Conservation (phyloP, 2,329 filamentous ascomycete species). For the Tolypocladium capitatum region DNA sequence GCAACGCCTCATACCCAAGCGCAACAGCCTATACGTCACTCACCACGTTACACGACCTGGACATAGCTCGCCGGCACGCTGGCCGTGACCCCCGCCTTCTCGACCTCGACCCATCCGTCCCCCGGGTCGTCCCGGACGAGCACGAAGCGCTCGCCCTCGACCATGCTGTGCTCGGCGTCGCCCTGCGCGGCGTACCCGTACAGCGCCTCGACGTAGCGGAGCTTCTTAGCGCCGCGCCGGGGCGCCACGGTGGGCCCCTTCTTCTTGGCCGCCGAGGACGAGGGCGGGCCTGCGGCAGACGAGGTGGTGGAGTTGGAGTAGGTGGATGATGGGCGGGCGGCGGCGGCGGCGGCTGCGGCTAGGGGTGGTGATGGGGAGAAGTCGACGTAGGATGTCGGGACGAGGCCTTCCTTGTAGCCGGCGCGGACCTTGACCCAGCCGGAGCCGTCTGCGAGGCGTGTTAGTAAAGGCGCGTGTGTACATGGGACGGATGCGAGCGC, state of each 20-base stretch:
- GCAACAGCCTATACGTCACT: background rate
- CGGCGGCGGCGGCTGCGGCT: slow-evolving; percentile 23
- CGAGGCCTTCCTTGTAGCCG: slow-evolving; percentile 66
- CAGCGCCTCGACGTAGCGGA: slow-evolving; percentile 83
- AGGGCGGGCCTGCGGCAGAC: slow-evolving; percentile 12
- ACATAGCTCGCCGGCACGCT: slow-evolving; percentile 94
- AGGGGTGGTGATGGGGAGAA: slow-evolving; percentile 28
- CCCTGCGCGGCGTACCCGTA: slow-evolving; percentile 85
- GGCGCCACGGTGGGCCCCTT: slow-evolving; percentile 88
- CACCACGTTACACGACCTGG: slow-evolving; percentile 46
- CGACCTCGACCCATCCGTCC: slow-evolving; percentile 95
- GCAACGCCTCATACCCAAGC: background rate
- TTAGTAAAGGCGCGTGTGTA: background rate
- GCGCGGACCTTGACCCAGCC: slow-evolving; percentile 82
- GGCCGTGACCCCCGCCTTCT: slow-evolving; percentile 72
- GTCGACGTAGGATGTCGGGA: slow-evolving; percentile 79
- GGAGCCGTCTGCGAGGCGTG: slow-evolving; percentile 56
- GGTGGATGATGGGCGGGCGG: slow-evolving; percentile 53
- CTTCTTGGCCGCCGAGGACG: slow-evolving; percentile 46
- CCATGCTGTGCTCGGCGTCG: slow-evolving; percentile 80
- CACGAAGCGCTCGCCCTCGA: slow-evolving; percentile 82
- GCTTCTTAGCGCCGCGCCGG: slow-evolving; percentile 78
- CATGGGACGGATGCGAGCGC: background rate
- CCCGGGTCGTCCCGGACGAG: slow-evolving; percentile 77
- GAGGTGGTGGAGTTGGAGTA: slow-evolving; percentile 56